Evolutionary conservation across 805 yeast species (phyloP), one percentile per base, ranked within the genome.

Genomic region (Zygosaccharomyces bailii): DNA sequence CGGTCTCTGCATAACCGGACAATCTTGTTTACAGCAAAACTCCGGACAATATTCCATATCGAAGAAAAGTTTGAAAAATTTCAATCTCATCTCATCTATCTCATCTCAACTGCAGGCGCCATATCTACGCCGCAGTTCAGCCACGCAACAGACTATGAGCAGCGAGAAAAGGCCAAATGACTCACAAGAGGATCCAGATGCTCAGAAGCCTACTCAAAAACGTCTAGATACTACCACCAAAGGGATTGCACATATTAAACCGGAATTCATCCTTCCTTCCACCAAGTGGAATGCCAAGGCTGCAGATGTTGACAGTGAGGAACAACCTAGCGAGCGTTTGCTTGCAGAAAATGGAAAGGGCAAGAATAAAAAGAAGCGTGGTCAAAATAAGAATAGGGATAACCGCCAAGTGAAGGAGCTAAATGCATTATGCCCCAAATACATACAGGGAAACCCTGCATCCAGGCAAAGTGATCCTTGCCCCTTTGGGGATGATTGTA

Each of bases 371-470:
- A 82, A 76, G 58, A 69, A 70, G 40, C 71, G 87, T 48, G 96
- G 96, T 0, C 96, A 88, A 67, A 88, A 88, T 65, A 87, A 88
- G 63, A 79, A 78, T 47, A 73, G 97, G 56, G 90, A 85, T 51
- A 72, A 86, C 52, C 77, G 74, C 46, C 95, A 87, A 60, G 70
- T 67, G 2, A 79, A 75, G 42, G 95, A 84, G 47, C 73, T 68
- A 5, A 63, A 83, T 37, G 75, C 80, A 53, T 60, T 89, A 43
- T 90, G 96, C 67, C 72, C 80, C 1, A 69, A 80, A 21, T 69
- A 78, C 31, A 65, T 82, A 16, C 54, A 45, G 17, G 84, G 82
- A 52, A 85, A 83, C 2, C 75, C 68, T 9, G 40, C 16, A 14
- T 16, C 40, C 14, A 37, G 32, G 14, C 61, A 63, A 25, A 58